Base-by-base conservation (phyloP, 441 rosid species). In the Croton setiger region DNA sequence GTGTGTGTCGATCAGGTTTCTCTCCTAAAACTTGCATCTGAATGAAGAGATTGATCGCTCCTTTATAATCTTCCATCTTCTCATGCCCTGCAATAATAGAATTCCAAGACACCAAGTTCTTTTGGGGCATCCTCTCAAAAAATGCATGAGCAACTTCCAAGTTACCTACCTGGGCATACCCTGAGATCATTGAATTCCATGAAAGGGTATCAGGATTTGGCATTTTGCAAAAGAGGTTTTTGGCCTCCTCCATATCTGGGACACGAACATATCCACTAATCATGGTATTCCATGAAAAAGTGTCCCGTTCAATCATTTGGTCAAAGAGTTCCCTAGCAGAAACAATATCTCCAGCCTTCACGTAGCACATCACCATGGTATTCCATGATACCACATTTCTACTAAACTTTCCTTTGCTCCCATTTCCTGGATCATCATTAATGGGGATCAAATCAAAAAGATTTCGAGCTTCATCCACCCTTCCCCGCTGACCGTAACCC, bases 271-370 rank as follows among this genome's bases (percentile, higher is more conserved):
- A 88, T 39, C 88, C 94, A 67, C 79, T 78, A 49, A 88, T 83
- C 76, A 88, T 85, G 1, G 91, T 88, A 69, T 88, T 88, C 89
- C 94, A 88, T 0, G 94, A 86, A 70, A 86, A 78, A 10, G 76
- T 72, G 76, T 88, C 91, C 1, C 80, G 82, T 41, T 74, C 81
- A 49, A 52, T 72, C 88, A 85, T 86, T 69, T 80, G 79, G 72
- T 81, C 88, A 56, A 85, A 88, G 41, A 88, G 71, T 70, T 78
- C 69, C 72, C 88, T 76, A 0, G 91, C 91, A 68, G 88, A 79
- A 45, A 69, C 60, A 10, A 80, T 68, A 67, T 88, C 82, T 54
- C 86, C 85, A 11, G 81, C 87, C 74, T 81, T 88, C 63, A 81
- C 77, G 47, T 83, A 85, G 20, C 85, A 78, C 86, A 85, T 86